Evolutionary conservation across 345 rosid genomes (phyloP).

Genomic region (Salix viminalis): DNA sequence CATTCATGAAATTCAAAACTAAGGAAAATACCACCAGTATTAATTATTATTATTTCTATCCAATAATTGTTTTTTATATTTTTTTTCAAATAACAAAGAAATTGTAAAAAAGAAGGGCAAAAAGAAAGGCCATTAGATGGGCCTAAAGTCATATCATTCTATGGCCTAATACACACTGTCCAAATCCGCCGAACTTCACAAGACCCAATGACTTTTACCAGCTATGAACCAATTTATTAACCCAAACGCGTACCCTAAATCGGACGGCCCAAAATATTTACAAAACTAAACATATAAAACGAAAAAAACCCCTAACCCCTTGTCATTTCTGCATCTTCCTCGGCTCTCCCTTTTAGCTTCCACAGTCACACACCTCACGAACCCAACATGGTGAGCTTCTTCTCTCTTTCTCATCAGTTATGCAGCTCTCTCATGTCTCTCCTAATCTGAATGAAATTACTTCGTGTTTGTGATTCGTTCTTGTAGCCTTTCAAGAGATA

Average conservation of each 20-base stretch:
- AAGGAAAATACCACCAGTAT: too few species aligned
- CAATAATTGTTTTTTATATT: too few species aligned
- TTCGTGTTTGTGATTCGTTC: neutral
- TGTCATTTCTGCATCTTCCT: neutral
- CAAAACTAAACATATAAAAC: neutral
- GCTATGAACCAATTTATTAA: neutral
- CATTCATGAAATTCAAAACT: too few species aligned
- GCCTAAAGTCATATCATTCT: too few species aligned
- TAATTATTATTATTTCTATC: too few species aligned
- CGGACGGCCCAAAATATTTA: conserved; percentile 14
- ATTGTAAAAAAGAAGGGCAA: too few species aligned
- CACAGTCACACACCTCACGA: neutral
- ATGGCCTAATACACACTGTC: neutral
- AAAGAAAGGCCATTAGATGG: too few species aligned
- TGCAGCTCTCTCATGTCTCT: neutral
- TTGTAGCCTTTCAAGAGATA: conserved; percentile 77
- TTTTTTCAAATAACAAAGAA: too few species aligned
- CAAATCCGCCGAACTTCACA: neutral
- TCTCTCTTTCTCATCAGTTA: neutral
- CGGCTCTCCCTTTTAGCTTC: neutral
- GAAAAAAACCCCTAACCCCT: conserved; percentile 24
- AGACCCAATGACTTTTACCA: neutral
- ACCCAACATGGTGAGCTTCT: conserved; percentile 32
- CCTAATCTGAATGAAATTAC: neutral
- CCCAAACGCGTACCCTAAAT: conserved; percentile 19